These are phyloP conservation scores for Lagenaria siceraria DNA, from an alignment of 306 rosid species.

Conservation along the genomic window DNA sequence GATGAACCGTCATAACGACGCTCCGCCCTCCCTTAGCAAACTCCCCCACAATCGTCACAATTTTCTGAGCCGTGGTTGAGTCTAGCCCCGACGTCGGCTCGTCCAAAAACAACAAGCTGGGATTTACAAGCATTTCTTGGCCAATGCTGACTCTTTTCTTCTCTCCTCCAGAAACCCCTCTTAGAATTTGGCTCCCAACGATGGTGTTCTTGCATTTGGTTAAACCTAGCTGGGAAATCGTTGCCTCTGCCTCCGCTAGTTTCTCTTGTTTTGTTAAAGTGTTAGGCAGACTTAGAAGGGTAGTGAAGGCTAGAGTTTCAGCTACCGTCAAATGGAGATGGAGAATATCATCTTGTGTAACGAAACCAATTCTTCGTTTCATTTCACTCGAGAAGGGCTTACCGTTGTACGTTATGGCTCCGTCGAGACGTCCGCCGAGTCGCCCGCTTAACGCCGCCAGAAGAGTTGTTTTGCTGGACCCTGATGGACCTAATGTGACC, in stretches of 20 bases:
- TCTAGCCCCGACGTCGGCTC: constrained; percentile 72
- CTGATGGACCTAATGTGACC: constrained; percentile 78
- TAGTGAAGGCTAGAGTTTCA: constrained; percentile 60
- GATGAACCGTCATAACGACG: constrained; percentile 63
- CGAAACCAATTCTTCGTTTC: constrained; percentile 55
- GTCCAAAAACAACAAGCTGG: constrained; percentile 56
- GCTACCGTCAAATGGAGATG: constrained; percentile 29
- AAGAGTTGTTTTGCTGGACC: constrained; percentile 84
- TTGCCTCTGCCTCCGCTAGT: constrained; percentile 20
- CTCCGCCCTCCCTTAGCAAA: constrained; percentile 51
- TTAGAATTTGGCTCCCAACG: constrained; percentile 23
- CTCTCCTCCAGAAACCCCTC: constrained; percentile 84
- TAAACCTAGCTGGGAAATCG: constrained; percentile 46
- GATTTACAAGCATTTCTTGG: constrained; percentile 62
- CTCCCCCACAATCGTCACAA: constrained; percentile 44
- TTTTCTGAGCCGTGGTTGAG: constrained; percentile 61
- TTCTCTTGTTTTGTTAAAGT: constrained; percentile 28
- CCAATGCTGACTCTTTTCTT: constrained; percentile 77
- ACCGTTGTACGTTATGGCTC: constrained; percentile 31
- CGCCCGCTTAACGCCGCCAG: constrained; percentile 58
- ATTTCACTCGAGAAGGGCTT: constrained; percentile 32
- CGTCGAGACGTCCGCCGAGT: constrained; percentile 28
- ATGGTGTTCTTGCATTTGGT: constrained; percentile 41
- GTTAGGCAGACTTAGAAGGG: constrained; percentile 58
- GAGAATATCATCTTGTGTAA: constrained; percentile 51